A percentile compares a stretch with the other conserved stretches of the same genome.
These are phyloP conservation scores for Aspergillus sp. DNA, from an alignment of 2,329 filamentous ascomycete species.

Conservation along the genomic window DNA sequence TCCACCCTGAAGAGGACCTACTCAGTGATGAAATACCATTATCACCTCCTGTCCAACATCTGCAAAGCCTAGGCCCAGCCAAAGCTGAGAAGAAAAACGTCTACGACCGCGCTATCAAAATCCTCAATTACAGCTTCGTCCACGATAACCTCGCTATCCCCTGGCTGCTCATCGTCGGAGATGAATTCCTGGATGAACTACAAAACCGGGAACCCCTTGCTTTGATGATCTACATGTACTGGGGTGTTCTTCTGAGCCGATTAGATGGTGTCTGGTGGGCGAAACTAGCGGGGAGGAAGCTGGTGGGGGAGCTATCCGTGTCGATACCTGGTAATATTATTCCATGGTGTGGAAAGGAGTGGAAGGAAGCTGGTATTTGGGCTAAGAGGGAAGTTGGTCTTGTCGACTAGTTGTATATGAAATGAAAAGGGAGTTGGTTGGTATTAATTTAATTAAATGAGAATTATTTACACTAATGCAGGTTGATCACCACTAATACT, in stretches of 20 bases:
- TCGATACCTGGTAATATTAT: background rate
- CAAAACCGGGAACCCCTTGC: conserved; percentile 2
- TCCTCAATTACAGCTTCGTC: background rate
- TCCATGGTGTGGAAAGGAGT: background rate
- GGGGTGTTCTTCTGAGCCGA: conserved; percentile 6
- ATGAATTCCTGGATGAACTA: background rate
- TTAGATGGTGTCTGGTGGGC: conserved; percentile 9
- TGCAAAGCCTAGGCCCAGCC: too few relatives aligned
- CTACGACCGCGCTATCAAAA: background rate
- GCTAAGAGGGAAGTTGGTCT: background rate
- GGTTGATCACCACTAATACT: too few relatives aligned
- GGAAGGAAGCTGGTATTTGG: background rate
- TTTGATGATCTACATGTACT: conserved; percentile 9
- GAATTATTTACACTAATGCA: too few relatives aligned
- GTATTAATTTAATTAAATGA: too few relatives aligned
- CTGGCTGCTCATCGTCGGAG: background rate
- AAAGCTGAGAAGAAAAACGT: too few relatives aligned
- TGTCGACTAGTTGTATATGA: background rate
- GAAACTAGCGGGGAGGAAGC: background rate
- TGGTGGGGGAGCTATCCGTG: background rate
- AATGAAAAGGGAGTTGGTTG: too few relatives aligned
- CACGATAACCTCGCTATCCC: background rate
- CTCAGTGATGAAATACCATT: too few relatives aligned
- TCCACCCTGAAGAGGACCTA: background rate
- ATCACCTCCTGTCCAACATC: too few relatives aligned